Evolutionary conservation across 768 basidiomycete genomes (phyloP), one percentile per base, ranked within the genome.

Genomic region (Xanthoconium stramineum): DNA sequence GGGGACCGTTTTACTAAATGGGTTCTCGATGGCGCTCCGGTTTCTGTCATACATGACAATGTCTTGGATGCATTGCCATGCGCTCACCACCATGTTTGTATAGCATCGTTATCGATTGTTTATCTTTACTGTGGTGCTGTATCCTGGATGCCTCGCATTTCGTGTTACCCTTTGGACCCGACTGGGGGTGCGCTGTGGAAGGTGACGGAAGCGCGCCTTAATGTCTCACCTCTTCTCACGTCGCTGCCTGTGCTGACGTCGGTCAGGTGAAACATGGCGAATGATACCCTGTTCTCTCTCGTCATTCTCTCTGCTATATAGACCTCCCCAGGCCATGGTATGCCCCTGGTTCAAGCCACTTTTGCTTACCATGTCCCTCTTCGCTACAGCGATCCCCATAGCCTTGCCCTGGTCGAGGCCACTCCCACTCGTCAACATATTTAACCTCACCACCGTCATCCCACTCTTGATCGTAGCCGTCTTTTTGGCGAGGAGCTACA

Each of bases 101-200:
- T 28, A 60, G 65, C 69, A 67, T 62, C 53, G 61, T 71, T 71
- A 71, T 69, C 55, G n/a, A 44, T 1, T 61, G 20, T 57, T 55
- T 65, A 60, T 53, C 36, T 11, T 46, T 42, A n/a, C n/a, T 35
- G 43, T 30, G 10, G 29, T 38, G 3, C 46, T 28, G n/a, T n/a
- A n/a, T 50, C 43, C 19, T 20, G 37, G 50, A 39, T 54, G 33
- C 58, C 53, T 56, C 33, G 9, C 47, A 5, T 13, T 17, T 24
- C 15, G 24, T 20, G 19, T 47, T 32, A 6, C 44, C 32, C 44
- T 44, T 61, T 33, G 17, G 33, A 44, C n/a, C n/a, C n/a, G n/a
- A n/a, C n/a, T n/a, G n/a, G n/a, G n/a, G n/a, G n/a, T n/a, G n/a
- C n/a, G n/a, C n/a, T n/a, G n/a, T n/a, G n/a, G n/a, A n/a, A n/a